Conservation (phyloP, 2,329 filamentous ascomycete species). For the Samsoniella hepiali region DNA sequence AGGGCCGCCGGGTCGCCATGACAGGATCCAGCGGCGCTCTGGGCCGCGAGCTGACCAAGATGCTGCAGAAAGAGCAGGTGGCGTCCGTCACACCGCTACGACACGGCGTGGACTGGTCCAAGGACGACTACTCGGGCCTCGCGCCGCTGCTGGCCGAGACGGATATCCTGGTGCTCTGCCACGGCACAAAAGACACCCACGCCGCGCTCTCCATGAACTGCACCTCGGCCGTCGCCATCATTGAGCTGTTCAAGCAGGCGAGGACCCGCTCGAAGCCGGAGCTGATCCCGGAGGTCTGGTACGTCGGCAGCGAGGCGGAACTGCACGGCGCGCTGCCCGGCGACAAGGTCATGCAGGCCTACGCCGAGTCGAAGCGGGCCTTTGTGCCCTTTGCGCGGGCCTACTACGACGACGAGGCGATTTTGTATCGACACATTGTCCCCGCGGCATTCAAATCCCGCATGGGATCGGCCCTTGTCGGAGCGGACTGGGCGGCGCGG, state of each 20-base stretch:
- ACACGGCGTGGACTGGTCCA: constrained; percentile 19
- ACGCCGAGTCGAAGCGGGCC: constrained; percentile 21
- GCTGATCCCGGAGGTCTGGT: constrained; percentile 23
- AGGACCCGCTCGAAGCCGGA: neutral
- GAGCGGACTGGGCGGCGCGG: constrained; percentile 20
- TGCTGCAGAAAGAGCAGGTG: constrained; percentile 14
- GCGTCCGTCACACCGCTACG: constrained; percentile 11
- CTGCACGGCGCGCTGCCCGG: constrained; percentile 21
- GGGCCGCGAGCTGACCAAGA: constrained; percentile 12
- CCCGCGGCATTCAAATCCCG: constrained; percentile 19
- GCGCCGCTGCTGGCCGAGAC: constrained; percentile 16
- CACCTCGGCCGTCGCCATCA: constrained; percentile 8
- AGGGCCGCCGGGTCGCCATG: constrained; percentile 21
- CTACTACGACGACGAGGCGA: constrained; percentile 17
- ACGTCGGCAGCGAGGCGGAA: constrained; percentile 24
- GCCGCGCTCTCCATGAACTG: constrained; percentile 19
- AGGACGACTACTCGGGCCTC: constrained; percentile 8
- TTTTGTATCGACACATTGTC: constrained; percentile 20
- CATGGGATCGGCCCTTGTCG: constrained; percentile 21
- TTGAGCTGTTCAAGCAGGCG: constrained; percentile 16
- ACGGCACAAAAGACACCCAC: constrained; percentile 18
- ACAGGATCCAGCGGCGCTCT: constrained; percentile 20
- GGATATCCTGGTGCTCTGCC: constrained; percentile 21
- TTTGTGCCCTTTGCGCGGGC: constrained; percentile 19
- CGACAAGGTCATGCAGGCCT: constrained; percentile 18